Evolutionary conservation across 768 basidiomycete species (phyloP).

Genomic region (Jaapia argillacea): DNA sequence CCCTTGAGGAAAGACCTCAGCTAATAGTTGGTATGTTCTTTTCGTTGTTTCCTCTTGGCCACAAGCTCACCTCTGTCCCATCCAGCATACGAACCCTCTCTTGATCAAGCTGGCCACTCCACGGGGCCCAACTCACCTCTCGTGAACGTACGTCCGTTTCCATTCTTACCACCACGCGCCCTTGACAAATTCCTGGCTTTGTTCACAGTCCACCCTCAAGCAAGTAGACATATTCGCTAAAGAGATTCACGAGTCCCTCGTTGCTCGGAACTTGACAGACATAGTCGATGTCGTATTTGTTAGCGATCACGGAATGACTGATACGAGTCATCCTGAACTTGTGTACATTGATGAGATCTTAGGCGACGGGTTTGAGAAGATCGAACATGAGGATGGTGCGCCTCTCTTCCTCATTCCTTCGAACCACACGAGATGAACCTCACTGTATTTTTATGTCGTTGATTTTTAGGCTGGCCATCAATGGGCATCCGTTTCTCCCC

Average conservation of each 20-base stretch:
- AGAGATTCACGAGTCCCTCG: conserved; percentile 52
- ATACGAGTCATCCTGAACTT: conserved; percentile 68
- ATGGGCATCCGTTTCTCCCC: conserved; percentile 73
- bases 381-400: conserved; percentile 65
- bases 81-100: conserved; percentile 72
- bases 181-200: not conserved
- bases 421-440: no score
- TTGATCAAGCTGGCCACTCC: conserved; percentile 78
- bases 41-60: not conserved
- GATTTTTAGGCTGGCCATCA: conserved; percentile 64
- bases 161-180: not conserved
- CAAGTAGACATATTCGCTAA: conserved; percentile 68
- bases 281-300: conserved; percentile 88
- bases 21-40: conserved; percentile 53
- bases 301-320: conserved; percentile 87
- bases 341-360: conserved; percentile 79
- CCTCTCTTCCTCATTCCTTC: not conserved
- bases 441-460: not conserved
- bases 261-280: conserved; percentile 63
- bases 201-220: conserved; percentile 45
- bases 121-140: conserved; percentile 57
- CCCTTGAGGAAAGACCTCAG: conserved; percentile 59
- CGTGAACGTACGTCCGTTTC: conserved; percentile 50
- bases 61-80: not conserved
- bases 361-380: conserved; percentile 45